Percentiles rank a stretch among this genome's conserved stretches.
Evolutionary conservation across 2,329 filamentous ascomycete species (phyloP).

Genomic region (Blumeria hordei): DNA sequence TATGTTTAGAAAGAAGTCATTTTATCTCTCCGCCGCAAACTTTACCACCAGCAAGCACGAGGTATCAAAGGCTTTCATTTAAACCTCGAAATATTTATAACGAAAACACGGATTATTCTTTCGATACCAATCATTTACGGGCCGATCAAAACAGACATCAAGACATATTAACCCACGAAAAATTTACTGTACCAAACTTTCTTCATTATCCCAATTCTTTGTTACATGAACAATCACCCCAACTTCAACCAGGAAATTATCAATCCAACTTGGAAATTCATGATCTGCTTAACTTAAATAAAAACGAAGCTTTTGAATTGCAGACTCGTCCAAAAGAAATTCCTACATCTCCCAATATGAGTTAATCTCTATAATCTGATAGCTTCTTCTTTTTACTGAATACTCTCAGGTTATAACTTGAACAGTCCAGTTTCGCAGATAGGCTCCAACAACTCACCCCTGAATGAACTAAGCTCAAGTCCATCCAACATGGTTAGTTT

Average conservation of each 20-base stretch:
- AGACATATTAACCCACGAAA: neutral
- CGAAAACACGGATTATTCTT: neutral
- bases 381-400: neutral
- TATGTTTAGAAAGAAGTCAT: neutral
- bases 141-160: slow-evolving; percentile 10
- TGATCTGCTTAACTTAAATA: neutral
- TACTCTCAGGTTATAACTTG: slow-evolving; percentile 8
- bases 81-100: slow-evolving; percentile 5
- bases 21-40: neutral
- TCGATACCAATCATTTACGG: slow-evolving; percentile 8
- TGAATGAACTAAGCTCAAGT: slow-evolving; percentile 8
- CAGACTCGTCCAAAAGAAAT: slow-evolving; percentile 11
- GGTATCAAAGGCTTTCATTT: slow-evolving; percentile 7
- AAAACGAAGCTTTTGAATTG: slow-evolving; percentile 2
- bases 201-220: too few relatives aligned
- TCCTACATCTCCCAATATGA: slow-evolving; percentile 11
- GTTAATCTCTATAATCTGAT: slow-evolving; percentile 6
- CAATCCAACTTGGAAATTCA: neutral
- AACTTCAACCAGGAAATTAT: slow-evolving; percentile 2
- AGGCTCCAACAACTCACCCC: slow-evolving; percentile 7
- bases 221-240: slow-evolving; percentile 1
- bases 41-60: neutral
- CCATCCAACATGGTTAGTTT: slow-evolving; percentile 10
- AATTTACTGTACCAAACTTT: too few relatives aligned
- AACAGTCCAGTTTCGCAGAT: slow-evolving; percentile 5